These are phyloP conservation scores for Bipolaris oryzae DNA, from an alignment of 2,329 filamentous ascomycete genomes.

Conservation along the genomic window DNA sequence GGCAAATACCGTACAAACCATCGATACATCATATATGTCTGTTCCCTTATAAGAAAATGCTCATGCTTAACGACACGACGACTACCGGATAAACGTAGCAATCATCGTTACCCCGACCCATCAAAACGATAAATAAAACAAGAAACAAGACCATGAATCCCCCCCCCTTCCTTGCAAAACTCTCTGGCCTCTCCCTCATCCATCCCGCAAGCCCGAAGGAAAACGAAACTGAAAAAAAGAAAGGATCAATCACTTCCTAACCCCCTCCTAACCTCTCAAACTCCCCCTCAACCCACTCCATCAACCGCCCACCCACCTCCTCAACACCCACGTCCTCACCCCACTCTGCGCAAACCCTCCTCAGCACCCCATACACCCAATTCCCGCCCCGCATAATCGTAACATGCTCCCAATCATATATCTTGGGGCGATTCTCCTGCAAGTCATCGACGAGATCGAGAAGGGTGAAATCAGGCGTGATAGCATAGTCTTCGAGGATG, in stretches of 20 bases:
- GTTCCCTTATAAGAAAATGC: too few species aligned
- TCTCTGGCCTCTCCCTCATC: too few species aligned
- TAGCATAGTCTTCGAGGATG: not conserved
- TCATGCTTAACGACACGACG: not conserved
- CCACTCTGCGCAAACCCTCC: not conserved
- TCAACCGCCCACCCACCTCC: not conserved
- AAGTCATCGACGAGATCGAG: not conserved
- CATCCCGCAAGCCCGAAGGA: too few species aligned
- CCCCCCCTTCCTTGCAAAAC: too few species aligned
- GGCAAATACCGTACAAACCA: too few species aligned
- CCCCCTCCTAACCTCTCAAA: not conserved
- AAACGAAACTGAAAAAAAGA: too few species aligned
- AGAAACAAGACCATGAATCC: too few species aligned
- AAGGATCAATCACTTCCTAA: too few species aligned
- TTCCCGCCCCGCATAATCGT: conserved; percentile 7
- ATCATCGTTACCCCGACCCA: too few species aligned
- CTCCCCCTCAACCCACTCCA: conserved; percentile 7
- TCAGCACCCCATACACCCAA: conserved; percentile 6
- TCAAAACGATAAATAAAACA: too few species aligned
- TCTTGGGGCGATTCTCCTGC: conserved; percentile 3
- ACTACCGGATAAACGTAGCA: not conserved
- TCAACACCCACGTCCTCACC: not conserved
- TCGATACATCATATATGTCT: too few species aligned
- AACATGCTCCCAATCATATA: conserved; percentile 8
- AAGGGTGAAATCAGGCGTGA: too few species aligned